phyloP scores from a whole-genome alignment of 306 rosid genomes.

The Sechiopsis laciniata region DNA sequence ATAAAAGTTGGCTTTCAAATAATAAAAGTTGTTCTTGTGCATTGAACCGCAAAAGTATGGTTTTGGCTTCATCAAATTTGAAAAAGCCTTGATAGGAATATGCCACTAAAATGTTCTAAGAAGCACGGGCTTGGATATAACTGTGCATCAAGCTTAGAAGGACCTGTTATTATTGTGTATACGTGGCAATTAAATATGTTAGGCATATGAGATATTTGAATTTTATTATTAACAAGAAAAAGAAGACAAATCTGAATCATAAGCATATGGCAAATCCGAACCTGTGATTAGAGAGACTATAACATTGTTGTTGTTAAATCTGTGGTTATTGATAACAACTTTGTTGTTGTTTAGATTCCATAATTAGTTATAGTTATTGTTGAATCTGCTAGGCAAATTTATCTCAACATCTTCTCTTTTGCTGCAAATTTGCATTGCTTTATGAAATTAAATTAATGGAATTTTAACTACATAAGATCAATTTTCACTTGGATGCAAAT shows the following conservation, averaged over 20 bases:
- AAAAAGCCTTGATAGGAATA: neutral
- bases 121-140: neutral
- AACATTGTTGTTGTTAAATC: neutral
- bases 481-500: neutral
- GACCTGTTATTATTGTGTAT: neutral
- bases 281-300: neutral
- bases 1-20: neutral
- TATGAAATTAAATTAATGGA: neutral
- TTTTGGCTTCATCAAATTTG: constrained; percentile 10
- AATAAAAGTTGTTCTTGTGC: neutral
- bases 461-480: neutral
- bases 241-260: no score
- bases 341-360: neutral
- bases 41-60: neutral
- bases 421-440: neutral
- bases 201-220: neutral
- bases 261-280: neutral
- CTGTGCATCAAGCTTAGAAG: neutral
- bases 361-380: neutral
- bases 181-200: neutral
- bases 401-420: no score
- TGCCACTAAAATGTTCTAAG: constrained; percentile 1
- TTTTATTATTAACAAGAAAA: neutral
- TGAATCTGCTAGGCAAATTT: neutral
- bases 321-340: neutral